Evolutionary conservation across 2,329 filamentous ascomycete genomes (phyloP), one percentile per base, ranked within the genome.

Genomic region (Colletotrichum musae): DNA sequence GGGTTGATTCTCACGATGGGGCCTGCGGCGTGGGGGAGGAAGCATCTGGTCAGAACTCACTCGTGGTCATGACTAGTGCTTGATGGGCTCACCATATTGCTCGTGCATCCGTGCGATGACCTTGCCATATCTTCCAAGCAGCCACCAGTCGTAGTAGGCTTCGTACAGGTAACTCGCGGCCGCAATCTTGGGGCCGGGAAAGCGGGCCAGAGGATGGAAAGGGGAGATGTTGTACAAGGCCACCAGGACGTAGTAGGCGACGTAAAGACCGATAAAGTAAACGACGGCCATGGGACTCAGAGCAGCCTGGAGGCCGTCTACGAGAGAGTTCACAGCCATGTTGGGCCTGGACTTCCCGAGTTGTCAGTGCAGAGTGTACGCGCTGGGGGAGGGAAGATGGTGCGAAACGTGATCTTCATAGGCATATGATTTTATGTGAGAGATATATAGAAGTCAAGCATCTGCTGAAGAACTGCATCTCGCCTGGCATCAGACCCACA

Each of bases 1-100:
- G 81, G 80, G 52, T 77, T 82, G 45, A 82, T 81, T 16, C 81
- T 74, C 16, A 82, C 75, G 47, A 82, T 79, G 6, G 80, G 80
- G 0, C 78, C 77, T 78, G 21, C n/a, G 18, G 63, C 45, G 10
- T 56, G 13, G 26, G 9, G 12, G 15, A 43, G 6, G 28, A n/a
- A 10, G 7, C 32, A 9, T 21, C 32, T 21, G 24, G 48, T 68
- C 48, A 68, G 50, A 21, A 59, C 39, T 58, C 48, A 36, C 24
- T 39, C 18, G n/a, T 24, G 32, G 26, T 51, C 15, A 24, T 18
- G 54, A 59, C 24, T 57, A 51, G 48, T 51, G 26, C n/a, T 26
- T 4, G 45, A 21, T 16, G 16, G 36, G 53, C 50, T 50, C 64
- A 68, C 66, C 61, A 26, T 65, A 68, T 16, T 53, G 61, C 50